A percentile compares a stretch with the other conserved stretches of the same genome.
Evolutionary conservation across 1,139 yeast genomes (phyloP).

Genomic region (Taiozyma sp.): DNA sequence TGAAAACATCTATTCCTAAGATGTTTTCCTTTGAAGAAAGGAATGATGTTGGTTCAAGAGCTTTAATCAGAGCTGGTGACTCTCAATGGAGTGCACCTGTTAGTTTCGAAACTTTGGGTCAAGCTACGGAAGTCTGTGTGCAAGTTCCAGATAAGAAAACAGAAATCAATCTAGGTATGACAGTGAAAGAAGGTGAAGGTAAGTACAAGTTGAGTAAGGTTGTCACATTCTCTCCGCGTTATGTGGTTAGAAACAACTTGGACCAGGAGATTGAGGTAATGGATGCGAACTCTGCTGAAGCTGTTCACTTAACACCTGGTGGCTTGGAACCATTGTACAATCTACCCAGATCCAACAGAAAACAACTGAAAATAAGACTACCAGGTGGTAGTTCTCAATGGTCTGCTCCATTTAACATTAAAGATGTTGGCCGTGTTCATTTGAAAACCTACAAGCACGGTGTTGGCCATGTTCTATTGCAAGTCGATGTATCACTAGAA

Average conservation of each 20-base stretch:
- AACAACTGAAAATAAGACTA: slow-evolving; percentile 38
- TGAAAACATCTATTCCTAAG: slow-evolving; percentile 46
- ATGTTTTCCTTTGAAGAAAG: slow-evolving; percentile 80
- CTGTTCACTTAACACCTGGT: slow-evolving; percentile 40
- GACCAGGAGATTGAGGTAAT: slow-evolving; percentile 51
- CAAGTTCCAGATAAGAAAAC: slow-evolving; percentile 51
- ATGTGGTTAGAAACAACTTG: slow-evolving; percentile 60
- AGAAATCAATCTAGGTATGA: slow-evolving; percentile 73
- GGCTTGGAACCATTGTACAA: slow-evolving; percentile 61
- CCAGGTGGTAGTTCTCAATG: slow-evolving; percentile 56
- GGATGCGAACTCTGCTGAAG: slow-evolving; percentile 62
- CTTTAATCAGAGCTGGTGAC: slow-evolving; percentile 61
- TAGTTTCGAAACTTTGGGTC: slow-evolving; percentile 90
- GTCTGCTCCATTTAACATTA: slow-evolving; percentile 85
- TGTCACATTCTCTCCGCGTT: slow-evolving; percentile 79
- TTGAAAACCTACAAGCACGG: slow-evolving; percentile 62
- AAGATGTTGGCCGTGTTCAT: slow-evolving; percentile 77
- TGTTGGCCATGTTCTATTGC: slow-evolving; percentile 62
- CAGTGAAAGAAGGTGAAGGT: slow-evolving; percentile 83
- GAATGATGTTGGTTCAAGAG: slow-evolving; percentile 59
- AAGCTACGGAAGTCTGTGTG: slow-evolving; percentile 59
- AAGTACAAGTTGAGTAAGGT: slow-evolving; percentile 73
- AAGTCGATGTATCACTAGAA: slow-evolving; percentile 70
- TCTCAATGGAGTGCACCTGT: slow-evolving; percentile 73
- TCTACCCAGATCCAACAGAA: slow-evolving; percentile 38